phyloP scores from a whole-genome alignment of 176 grass and related monocot genomes.

The Carex pumila region DNA sequence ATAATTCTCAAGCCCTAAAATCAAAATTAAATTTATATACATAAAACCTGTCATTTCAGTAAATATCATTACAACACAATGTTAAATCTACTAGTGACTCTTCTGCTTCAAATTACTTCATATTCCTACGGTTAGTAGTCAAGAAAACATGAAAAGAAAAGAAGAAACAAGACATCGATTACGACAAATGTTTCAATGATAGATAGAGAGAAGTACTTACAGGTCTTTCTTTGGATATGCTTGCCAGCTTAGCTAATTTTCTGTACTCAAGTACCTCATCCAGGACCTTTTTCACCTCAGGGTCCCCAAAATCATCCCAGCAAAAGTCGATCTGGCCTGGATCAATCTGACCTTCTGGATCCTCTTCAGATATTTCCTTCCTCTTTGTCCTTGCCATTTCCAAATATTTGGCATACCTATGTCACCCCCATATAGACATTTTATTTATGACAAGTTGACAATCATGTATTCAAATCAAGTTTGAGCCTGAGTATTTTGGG shows the following conservation, averaged over 20 bases:
- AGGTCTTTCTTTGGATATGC: constrained; percentile 32
- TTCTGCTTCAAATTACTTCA: not conserved
- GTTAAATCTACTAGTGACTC: not conserved
- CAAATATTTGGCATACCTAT: constrained; percentile 39
- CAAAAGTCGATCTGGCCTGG: constrained; percentile 29
- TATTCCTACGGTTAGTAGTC: not conserved
- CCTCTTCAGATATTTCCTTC: constrained; percentile 13
- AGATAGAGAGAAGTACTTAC: constrained; percentile 9
- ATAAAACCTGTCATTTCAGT: not conserved
- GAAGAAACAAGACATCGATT: not conserved
- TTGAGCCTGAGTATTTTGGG: not conserved
- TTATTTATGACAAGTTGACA: not conserved
- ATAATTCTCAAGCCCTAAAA: not conserved
- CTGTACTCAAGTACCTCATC: constrained; percentile 77
- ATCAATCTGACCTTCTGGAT: constrained; percentile 20
- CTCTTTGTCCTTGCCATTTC: constrained; percentile 37
- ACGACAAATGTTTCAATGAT: not conserved
- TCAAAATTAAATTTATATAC: not conserved
- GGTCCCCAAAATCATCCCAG: constrained; percentile 83
- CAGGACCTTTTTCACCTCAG: constrained; percentile 70
- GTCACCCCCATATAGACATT: not conserved
- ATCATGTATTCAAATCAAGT: not conserved
- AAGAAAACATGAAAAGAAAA: not conserved
- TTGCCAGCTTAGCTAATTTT: constrained; percentile 54
- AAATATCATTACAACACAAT: not conserved